A percentile compares a stretch with the other conserved stretches of the same genome.
Conservation (phyloP, 106 monocot species). For the Platanthera guangdongensis region DNA sequence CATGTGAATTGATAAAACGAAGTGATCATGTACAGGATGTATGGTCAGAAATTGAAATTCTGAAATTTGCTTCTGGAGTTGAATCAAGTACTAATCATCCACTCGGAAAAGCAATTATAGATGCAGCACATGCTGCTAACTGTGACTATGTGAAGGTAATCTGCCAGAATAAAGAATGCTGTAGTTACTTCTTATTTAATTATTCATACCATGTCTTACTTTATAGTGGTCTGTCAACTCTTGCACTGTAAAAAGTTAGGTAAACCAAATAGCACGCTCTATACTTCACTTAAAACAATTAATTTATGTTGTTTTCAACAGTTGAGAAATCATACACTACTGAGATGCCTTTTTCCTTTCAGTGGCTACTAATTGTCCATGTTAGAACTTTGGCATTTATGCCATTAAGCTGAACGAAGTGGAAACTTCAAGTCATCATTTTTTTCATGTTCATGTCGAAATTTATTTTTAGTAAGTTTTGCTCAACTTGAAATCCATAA, state of each 20-base stretch:
- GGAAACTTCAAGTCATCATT: neutral
- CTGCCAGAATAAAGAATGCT: neutral
- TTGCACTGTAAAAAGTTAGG: neutral
- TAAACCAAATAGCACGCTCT: neutral
- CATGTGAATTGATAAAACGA: conserved; percentile 9
- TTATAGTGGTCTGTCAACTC: neutral
- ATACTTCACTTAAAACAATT: neutral
- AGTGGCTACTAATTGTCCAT: neutral
- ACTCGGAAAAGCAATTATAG: conserved; percentile 88
- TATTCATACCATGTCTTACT: neutral
- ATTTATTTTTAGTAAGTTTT: too few relatives aligned
- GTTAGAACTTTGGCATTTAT: neutral
- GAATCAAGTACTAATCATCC: conserved; percentile 95
- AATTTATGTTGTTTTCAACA: neutral
- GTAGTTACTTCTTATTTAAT: neutral
- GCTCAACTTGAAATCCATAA: too few relatives aligned
- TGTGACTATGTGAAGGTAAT: conserved; percentile 53
- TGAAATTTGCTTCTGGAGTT: conserved; percentile 85
- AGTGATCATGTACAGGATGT: conserved; percentile 20
- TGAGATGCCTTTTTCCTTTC: neutral
- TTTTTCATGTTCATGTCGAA: too few relatives aligned
- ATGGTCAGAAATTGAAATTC: conserved; percentile 62
- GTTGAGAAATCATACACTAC: neutral
- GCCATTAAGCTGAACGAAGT: neutral
- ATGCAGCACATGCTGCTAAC: conserved; percentile 64